These are phyloP conservation scores for Rosa persica DNA, from an alignment of 306 rosid species.

Conservation along the genomic window DNA sequence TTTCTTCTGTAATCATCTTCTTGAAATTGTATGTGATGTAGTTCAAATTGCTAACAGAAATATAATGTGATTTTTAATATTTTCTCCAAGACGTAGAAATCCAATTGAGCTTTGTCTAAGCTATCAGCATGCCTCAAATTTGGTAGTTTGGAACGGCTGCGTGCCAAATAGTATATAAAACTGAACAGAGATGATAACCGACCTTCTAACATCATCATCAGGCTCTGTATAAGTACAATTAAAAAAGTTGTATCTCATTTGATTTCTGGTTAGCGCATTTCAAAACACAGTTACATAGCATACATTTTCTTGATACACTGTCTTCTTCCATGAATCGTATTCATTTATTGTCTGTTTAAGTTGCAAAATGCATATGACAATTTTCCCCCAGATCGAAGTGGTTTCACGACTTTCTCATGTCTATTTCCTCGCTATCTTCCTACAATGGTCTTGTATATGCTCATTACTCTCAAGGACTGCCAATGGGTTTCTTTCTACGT, in stretches of 20 bases:
- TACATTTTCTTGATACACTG: background rate
- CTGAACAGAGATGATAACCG: background rate
- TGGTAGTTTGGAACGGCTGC: background rate
- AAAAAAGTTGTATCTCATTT: background rate
- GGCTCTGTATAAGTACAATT: background rate
- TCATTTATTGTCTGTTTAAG: background rate
- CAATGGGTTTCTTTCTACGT: conserved; percentile 39
- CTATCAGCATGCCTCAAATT: background rate
- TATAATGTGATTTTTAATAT: background rate
- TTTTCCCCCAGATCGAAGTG: background rate
- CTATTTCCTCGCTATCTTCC: conserved; percentile 2
- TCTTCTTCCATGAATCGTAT: background rate
- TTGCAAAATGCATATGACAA: conserved; percentile 14
- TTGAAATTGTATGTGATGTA: background rate
- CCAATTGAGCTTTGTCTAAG: background rate
- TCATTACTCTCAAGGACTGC: conserved; percentile 21
- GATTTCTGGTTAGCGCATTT: background rate
- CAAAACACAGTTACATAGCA: background rate
- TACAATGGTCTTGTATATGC: background rate
- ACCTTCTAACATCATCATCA: background rate
- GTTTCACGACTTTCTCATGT: background rate
- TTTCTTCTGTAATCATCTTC: background rate
- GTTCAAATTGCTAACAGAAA: background rate
- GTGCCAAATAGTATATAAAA: background rate
- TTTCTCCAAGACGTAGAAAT: background rate